Evolutionary conservation across 768 basidiomycete species (phyloP).

Genomic region (Leccinellum luteum): DNA sequence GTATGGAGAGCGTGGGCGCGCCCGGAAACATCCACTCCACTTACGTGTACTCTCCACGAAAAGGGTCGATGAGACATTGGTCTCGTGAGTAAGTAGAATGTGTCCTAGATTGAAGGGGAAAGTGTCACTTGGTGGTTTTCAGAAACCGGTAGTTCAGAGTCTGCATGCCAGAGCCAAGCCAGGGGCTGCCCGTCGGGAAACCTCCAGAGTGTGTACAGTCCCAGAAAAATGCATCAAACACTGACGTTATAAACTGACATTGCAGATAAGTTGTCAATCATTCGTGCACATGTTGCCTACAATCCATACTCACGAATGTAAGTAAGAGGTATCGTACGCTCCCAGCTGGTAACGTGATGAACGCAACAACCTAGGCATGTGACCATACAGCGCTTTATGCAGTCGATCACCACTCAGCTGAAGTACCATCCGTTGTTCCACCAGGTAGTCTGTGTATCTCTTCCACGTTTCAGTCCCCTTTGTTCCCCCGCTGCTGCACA

Average conservation of each 20-base stretch:
- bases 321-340: conserved; percentile 5
- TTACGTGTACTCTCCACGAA: conserved; percentile 20
- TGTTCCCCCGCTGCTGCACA: conserved; percentile 25
- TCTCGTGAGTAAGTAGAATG: too few species aligned
- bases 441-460: conserved; percentile 57
- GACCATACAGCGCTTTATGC: conserved; percentile 33
- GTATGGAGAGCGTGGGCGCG: conserved; percentile 1
- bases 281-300: too few species aligned
- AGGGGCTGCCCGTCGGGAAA: not conserved
- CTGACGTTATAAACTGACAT: not conserved
- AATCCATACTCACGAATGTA: conserved; percentile 7
- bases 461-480: conserved; percentile 57
- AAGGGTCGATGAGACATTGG: conserved; percentile 11
- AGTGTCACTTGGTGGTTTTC: too few species aligned
- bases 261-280: not conserved
- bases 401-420: conserved; percentile 43
- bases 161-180: too few species aligned
- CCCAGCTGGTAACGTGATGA: conserved; percentile 5
- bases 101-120: too few species aligned
- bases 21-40: not conserved
- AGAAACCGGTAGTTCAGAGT: too few species aligned
- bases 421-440: conserved; percentile 51
- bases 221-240: not conserved
- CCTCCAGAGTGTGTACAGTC: too few species aligned
- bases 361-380: conserved; percentile 8